Evolutionary conservation across 768 basidiomycete species (phyloP), one percentile per base, ranked within the genome.

Genomic region (Boletus vinaceobasis): DNA sequence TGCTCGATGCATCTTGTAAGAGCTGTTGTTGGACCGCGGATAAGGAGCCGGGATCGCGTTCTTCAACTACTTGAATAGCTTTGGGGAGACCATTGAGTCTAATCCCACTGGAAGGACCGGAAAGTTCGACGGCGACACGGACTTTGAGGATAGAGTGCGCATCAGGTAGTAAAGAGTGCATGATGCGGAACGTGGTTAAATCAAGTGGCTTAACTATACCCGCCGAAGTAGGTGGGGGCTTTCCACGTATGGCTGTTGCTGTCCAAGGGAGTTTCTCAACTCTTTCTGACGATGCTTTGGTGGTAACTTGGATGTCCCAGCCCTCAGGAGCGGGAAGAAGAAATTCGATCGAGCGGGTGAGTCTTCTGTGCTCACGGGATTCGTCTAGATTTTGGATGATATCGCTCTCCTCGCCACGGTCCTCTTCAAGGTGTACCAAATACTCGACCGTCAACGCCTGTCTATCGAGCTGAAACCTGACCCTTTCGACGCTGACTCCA

Each of bases 1-100:
- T 79, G 62, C 86, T 90, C 9, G 86, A 79, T 10, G 86, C 83
- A 60, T 93, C 90, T 61, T 86, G 87, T 27, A 91, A 64, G 37
- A 71, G 67, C 46, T 81, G 80, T 65, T 84, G 80, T 46, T 58
- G 76, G 68, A 43, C 43, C 19, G 36, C 40, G 31, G 55, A 44
- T 59, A 79, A 78, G 8, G 84, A 80, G 3, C 77, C 75, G 1
- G 85, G 84, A 68, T 90, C 83, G 31, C 87, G 79, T 50, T 85
- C 83, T 64, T 91, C 86, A 10, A 83, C 64, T 39, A 81, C 77
- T 54, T 84, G 78, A 56, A 93, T 79, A 7, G 77, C 68, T 60
- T 88, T 87, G 5, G 86, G 84, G 14, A 92, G 74, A 2, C 95
- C 95, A 63, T 99, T 98, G 39, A 99, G 77, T 42, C 95, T 79